Percentiles rank a stretch among this genome's conserved stretches.
phyloP scores from a whole-genome alignment of 345 rosid species.

The Mangifera indica region DNA sequence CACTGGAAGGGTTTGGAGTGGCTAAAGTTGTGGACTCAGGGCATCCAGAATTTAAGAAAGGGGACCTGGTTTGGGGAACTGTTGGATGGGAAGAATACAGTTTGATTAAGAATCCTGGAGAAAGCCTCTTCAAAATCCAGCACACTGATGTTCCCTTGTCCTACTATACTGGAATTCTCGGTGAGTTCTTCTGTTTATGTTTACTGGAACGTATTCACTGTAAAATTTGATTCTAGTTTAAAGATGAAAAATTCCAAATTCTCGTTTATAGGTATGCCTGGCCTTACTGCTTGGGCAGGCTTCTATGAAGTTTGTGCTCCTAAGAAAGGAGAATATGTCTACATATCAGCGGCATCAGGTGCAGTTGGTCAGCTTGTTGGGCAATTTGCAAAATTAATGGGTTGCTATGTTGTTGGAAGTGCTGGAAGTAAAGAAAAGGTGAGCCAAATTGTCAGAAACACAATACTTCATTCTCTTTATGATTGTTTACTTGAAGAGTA shows the following conservation, averaged over 20 bases:
- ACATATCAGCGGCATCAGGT: slow-evolving; percentile 37
- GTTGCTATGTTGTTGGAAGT: slow-evolving; percentile 53
- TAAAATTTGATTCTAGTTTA: background rate
- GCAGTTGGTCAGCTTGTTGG: slow-evolving; percentile 48
- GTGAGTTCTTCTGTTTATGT: background rate
- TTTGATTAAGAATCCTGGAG: slow-evolving; percentile 7
- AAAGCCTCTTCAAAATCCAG: slow-evolving; percentile 22
- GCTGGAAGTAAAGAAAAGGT: slow-evolving; percentile 46
- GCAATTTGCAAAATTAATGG: slow-evolving; percentile 42
- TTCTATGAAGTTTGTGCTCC: slow-evolving; percentile 28
- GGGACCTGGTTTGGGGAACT: slow-evolving; percentile 33
- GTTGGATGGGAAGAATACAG: slow-evolving; percentile 34
- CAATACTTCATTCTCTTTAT: too few species aligned
- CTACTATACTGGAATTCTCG: slow-evolving; percentile 27
- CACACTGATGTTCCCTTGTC: slow-evolving; percentile 33
- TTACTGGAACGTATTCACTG: too few species aligned
- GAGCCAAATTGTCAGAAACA: background rate
- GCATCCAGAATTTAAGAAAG: slow-evolving; percentile 26
- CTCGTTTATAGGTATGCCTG: slow-evolving; percentile 27
- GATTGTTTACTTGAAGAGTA: too few species aligned
- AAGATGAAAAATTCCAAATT: background rate
- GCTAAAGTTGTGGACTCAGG: slow-evolving; percentile 27
- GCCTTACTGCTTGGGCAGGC: slow-evolving; percentile 33
- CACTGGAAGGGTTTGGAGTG: slow-evolving; percentile 23
- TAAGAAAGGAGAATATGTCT: slow-evolving; percentile 34